phyloP scores from a whole-genome alignment of 495 filamentous ascomycete species.

The Aspergillus saccharolyticus region DNA sequence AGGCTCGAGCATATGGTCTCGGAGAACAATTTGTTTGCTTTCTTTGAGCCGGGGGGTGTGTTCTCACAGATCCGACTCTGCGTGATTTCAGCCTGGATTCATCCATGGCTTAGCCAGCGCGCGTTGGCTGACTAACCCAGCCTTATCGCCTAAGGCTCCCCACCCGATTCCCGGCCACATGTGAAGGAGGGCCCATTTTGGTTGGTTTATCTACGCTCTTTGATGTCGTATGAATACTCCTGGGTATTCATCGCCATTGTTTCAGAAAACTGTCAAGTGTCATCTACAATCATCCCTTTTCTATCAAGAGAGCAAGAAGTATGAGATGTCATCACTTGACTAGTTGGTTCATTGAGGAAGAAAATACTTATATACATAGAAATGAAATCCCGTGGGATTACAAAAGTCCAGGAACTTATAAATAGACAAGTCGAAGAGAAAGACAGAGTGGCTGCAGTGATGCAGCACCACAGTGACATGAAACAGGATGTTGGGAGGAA shows the following conservation, averaged over 20 bases:
- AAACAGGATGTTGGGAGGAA: background rate
- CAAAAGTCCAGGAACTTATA: background rate
- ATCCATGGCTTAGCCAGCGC: slow-evolving; percentile 10
- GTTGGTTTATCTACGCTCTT: no score
- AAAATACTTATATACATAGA: background rate
- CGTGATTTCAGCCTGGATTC: slow-evolving; percentile 17
- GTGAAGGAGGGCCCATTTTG: no score
- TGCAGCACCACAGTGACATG: slow-evolving; percentile 2
- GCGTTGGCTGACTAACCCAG: slow-evolving; percentile 21
- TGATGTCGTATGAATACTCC: no score
- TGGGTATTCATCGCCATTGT: no score
- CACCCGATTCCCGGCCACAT: no score
- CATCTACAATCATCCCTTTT: no score
- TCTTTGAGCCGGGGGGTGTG: background rate
- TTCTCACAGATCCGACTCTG: slow-evolving; percentile 9
- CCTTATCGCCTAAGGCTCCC: slow-evolving; percentile 12
- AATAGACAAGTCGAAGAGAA: background rate
- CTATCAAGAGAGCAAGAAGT: background rate
- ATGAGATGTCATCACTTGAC: background rate
- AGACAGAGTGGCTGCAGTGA: background rate
- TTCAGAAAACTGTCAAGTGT: no score
- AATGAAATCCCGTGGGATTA: background rate
- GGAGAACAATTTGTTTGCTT: slow-evolving; percentile 3
- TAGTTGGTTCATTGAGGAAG: background rate
- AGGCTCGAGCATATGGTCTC: background rate